A percentile compares a stretch with the other conserved stretches of the same genome.
Conservation (phyloP, 2,329 filamentous ascomycete species). For the Cytospora mali region DNA sequence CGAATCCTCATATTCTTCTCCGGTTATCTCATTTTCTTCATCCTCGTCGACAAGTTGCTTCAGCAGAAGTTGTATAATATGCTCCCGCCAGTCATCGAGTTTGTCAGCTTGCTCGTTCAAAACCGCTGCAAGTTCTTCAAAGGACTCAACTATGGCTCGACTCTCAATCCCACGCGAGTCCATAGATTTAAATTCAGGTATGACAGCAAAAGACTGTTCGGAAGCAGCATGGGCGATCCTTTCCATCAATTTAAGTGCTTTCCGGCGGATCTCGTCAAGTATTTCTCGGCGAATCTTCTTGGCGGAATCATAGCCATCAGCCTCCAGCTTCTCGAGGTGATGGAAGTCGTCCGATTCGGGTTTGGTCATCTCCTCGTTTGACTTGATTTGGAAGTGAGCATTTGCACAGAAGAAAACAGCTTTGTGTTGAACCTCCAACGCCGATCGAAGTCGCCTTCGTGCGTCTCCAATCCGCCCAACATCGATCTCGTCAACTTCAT, state of each 20-base stretch:
- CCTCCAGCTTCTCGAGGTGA: slow-evolving; percentile 69
- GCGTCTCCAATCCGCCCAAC: slow-evolving; percentile 54
- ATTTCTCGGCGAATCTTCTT: slow-evolving; percentile 79
- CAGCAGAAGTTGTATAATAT: slow-evolving; percentile 71
- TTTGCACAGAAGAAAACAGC: slow-evolving; percentile 85
- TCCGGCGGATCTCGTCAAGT: slow-evolving; percentile 59
- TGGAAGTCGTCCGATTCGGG: slow-evolving; percentile 70
- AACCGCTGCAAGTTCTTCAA: slow-evolving; percentile 65
- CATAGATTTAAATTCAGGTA: slow-evolving; percentile 61
- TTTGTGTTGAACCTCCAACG: slow-evolving; percentile 79
- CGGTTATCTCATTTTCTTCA: slow-evolving; percentile 70
- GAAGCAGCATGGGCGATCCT: slow-evolving; percentile 57
- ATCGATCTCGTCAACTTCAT: slow-evolving; percentile 37
- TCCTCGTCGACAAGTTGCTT: slow-evolving; percentile 80
- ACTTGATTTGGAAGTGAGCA: slow-evolving; percentile 80
- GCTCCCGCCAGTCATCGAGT: slow-evolving; percentile 74
- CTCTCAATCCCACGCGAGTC: slow-evolving; percentile 72
- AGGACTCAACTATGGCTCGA: slow-evolving; percentile 63
- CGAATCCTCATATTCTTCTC: slow-evolving; percentile 87
- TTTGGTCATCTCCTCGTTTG: slow-evolving; percentile 63
- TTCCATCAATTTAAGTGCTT: slow-evolving; percentile 66
- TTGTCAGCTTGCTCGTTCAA: slow-evolving; percentile 73
- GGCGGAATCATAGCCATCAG: slow-evolving; percentile 73
- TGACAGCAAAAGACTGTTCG: slow-evolving; percentile 59
- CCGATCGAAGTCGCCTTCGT: slow-evolving; percentile 68